These are phyloP conservation scores for Metschnikowia colocasiae DNA, from an alignment of 805 yeast species.

Conservation along the genomic window DNA sequence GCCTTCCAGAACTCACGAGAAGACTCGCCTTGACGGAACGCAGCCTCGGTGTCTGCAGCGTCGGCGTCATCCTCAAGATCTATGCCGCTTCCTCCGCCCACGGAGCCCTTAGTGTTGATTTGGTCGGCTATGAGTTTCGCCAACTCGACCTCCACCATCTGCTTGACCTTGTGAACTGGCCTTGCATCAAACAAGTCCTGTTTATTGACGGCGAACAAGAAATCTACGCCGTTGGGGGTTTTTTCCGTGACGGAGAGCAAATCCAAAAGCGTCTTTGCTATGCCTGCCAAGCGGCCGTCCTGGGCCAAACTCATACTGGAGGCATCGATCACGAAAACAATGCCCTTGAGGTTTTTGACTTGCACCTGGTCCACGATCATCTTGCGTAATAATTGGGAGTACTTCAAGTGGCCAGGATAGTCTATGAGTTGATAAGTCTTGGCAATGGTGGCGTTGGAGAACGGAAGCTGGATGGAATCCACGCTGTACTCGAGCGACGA, in stretches of 20 bases:
- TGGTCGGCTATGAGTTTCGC: constrained; percentile 48
- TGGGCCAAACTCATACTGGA: constrained; percentile 50
- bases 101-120: constrained; percentile 25
- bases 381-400: constrained; percentile 55
- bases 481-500: constrained; percentile 39
- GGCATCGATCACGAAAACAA: constrained; percentile 76
- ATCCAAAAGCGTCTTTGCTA: constrained; percentile 57
- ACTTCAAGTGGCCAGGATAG: constrained; percentile 84
- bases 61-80: constrained; percentile 37
- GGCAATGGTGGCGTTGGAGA: constrained; percentile 33
- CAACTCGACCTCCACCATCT: constrained; percentile 61
- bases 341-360: constrained; percentile 52
- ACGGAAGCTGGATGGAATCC: constrained; percentile 29
- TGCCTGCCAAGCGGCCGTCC: constrained; percentile 28
- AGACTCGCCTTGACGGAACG: constrained; percentile 30
- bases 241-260: constrained; percentile 62
- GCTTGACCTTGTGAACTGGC: constrained; percentile 59
- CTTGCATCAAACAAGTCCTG: constrained; percentile 80
- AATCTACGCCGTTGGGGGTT: constrained; percentile 65
- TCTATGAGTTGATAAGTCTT: constrained; percentile 57
- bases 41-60: constrained; percentile 29
- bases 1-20: constrained; percentile 46
- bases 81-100: constrained; percentile 31
- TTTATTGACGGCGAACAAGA: constrained; percentile 79
- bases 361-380: constrained; percentile 41